Percentiles rank a stretch among this genome's conserved stretches.
Conservation (phyloP, 768 basidiomycete genomes). For the Hericium coralloides region DNA sequence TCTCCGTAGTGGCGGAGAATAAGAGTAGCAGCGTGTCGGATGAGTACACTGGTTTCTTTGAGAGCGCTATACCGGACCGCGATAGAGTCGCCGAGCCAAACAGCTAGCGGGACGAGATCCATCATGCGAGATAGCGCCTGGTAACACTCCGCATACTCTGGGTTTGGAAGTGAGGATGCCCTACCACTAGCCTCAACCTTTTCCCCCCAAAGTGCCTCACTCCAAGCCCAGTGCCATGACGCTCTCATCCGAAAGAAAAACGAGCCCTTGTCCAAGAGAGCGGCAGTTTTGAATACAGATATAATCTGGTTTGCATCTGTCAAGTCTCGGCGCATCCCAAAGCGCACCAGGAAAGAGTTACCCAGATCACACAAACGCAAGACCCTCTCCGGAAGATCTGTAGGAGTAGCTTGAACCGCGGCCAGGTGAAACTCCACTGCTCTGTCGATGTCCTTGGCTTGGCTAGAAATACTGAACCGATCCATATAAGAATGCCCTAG, state of each 20-base stretch:
- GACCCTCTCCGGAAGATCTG: neutral
- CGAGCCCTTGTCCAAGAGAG: neutral
- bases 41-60: neutral
- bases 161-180: too few species aligned
- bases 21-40: neutral
- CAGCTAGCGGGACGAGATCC: neutral
- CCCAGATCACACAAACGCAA: neutral
- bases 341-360: neutral
- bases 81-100: neutral
- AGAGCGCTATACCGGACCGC: neutral
- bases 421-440: neutral
- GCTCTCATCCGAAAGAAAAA: neutral
- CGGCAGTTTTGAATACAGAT: neutral
- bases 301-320: neutral
- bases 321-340: neutral
- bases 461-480: neutral
- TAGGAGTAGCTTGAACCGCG: neutral
- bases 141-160: too few species aligned
- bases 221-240: neutral
- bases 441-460: neutral
- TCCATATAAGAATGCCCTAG: neutral
- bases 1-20: neutral
- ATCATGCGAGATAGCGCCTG: neutral
- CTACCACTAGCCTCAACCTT: too few species aligned
- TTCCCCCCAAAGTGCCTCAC: neutral